A percentile compares a stretch with the other conserved stretches of the same genome.
These are phyloP conservation scores for Diddensiella santjacobensis DNA, from an alignment of 805 yeast genomes.

Conservation along the genomic window DNA sequence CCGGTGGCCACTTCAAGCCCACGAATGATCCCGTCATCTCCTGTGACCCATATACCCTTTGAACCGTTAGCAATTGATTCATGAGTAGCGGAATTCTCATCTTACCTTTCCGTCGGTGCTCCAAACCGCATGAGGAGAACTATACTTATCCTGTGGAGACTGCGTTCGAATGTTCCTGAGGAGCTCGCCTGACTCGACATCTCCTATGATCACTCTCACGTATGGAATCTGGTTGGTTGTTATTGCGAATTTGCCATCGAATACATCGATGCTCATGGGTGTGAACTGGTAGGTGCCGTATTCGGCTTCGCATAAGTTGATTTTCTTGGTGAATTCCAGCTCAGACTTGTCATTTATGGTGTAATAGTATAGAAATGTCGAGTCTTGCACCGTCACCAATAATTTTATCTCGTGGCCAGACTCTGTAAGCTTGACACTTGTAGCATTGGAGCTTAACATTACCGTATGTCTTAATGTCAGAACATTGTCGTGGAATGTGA, in stretches of 20 bases:
- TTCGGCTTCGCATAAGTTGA: constrained; percentile 71
- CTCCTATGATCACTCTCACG: constrained; percentile 60
- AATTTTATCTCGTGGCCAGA: constrained; percentile 35
- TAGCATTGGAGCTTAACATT: constrained; percentile 11
- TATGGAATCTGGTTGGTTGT: constrained; percentile 78
- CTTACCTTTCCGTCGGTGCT: constrained; percentile 32
- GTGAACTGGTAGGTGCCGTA: constrained; percentile 58
- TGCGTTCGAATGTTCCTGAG: constrained; percentile 45
- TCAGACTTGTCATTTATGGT: constrained; percentile 16
- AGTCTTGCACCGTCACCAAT: constrained; percentile 56
- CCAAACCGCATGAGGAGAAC: constrained; percentile 49
- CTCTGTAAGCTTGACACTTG: constrained; percentile 11
- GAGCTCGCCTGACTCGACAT: constrained; percentile 30
- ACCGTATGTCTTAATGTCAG: constrained; percentile 1
- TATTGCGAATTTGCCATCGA: constrained; percentile 40
- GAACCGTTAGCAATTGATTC: neutral
- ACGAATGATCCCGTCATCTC: constrained; percentile 64
- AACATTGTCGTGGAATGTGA: constrained; percentile 4
- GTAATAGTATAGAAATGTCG: constrained; percentile 53
- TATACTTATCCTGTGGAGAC: constrained; percentile 68
- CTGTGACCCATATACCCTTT: constrained; percentile 60
- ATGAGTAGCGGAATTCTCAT: too few relatives aligned
- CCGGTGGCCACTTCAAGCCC: constrained; percentile 52
- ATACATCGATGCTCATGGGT: constrained; percentile 44
- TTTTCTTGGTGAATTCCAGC: constrained; percentile 39